Evolutionary conservation across 148 eudicot species (phyloP).

Genomic region (Talinum fruticosum): DNA sequence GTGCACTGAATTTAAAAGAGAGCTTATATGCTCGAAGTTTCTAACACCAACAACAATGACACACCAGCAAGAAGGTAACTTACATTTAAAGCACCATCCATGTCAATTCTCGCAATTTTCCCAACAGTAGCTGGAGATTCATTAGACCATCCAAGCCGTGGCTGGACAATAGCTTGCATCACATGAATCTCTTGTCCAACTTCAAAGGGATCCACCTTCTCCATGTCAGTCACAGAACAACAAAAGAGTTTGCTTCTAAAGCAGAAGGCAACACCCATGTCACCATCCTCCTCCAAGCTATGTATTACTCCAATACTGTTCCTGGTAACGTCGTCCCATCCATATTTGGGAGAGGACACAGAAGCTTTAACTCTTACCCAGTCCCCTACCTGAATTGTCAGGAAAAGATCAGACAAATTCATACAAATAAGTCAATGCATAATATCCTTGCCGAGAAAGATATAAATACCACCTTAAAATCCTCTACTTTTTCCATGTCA

Average conservation of each 20-base stretch:
- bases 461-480: constrained; percentile 95
- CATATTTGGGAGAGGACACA: constrained; percentile 95
- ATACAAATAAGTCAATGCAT: background rate
- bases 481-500: constrained; percentile 98
- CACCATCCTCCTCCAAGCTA: constrained; percentile 97
- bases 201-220: constrained; percentile 87
- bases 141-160: constrained; percentile 95
- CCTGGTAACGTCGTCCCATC: constrained; percentile 92
- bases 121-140: constrained; percentile 92
- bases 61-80: too few relatives aligned
- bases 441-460: too few relatives aligned
- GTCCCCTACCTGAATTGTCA: constrained; percentile 68
- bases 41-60: too few relatives aligned
- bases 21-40: too few relatives aligned
- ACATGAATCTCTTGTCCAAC: constrained; percentile 93
- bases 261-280: constrained; percentile 95
- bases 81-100: constrained; percentile 97
- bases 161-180: constrained; percentile 68
- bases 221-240: constrained; percentile 95
- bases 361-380: constrained; percentile 96
- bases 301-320: constrained; percentile 90
- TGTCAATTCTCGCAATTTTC: constrained; percentile 80
- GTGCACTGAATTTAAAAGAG: too few relatives aligned
- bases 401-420: constrained; percentile 5
- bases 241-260: constrained; percentile 85